phyloP scores from a whole-genome alignment of 1,139 yeast species.

The Hanseniaspora gamundiae region DNA sequence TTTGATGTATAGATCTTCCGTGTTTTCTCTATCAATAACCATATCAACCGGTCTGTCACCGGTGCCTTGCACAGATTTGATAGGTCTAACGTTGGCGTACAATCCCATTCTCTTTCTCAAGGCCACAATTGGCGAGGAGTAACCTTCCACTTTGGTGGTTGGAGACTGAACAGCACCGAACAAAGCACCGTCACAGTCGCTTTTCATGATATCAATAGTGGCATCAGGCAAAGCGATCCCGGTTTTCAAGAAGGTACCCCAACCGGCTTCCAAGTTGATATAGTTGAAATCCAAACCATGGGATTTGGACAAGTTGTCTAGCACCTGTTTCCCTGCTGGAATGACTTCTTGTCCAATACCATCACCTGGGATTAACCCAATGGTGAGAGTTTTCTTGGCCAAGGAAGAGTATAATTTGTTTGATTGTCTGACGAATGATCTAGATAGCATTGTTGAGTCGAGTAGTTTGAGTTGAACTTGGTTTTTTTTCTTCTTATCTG shows the following conservation, averaged over 20 bases:
- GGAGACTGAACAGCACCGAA: conserved; percentile 98
- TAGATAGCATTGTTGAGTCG: background rate
- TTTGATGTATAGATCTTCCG: conserved; percentile 92
- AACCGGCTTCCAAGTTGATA: conserved; percentile 84
- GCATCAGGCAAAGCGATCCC: conserved; percentile 93
- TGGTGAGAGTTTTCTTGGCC: conserved; percentile 17
- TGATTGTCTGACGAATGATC: background rate
- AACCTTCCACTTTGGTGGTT: conserved; percentile 84
- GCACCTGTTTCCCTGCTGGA: conserved; percentile 80
- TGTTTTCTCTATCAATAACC: conserved; percentile 96
- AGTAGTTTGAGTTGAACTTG: background rate
- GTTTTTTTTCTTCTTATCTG: background rate
- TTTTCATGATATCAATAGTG: conserved; percentile 69
- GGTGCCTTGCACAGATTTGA: conserved; percentile 76
- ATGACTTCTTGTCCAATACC: conserved; percentile 97
- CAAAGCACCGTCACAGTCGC: conserved; percentile 89
- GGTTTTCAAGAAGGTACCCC: conserved; percentile 79
- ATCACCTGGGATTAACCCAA: conserved; percentile 86
- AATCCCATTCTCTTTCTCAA: conserved; percentile 88
- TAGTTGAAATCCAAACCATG: conserved; percentile 70
- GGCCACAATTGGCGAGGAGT: conserved; percentile 96
- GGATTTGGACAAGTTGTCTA: conserved; percentile 67
- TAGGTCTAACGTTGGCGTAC: conserved; percentile 96
- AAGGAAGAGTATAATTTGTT: background rate
- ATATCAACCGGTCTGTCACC: conserved; percentile 80